Conservation (phyloP, 169 alveolate species). For the Plasmodium chabaudi region DNA sequence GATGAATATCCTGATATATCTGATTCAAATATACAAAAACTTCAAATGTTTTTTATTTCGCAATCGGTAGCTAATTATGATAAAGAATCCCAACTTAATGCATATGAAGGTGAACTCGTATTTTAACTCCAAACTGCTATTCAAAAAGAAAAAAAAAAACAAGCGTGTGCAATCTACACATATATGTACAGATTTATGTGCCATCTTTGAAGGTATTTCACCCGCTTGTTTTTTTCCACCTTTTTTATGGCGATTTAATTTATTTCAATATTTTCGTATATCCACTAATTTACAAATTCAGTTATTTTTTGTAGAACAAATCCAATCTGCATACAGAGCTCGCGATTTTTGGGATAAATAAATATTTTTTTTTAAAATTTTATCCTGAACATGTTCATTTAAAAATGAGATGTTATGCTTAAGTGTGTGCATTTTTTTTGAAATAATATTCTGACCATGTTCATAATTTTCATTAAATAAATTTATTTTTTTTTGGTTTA, state of each 20-base stretch:
- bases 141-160: neutral
- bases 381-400: conserved; percentile 5
- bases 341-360: conserved; percentile 3
- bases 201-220: no score
- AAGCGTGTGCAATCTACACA: neutral
- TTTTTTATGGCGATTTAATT: neutral
- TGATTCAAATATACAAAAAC: conserved; percentile 43
- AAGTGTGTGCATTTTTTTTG: neutral
- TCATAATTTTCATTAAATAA: neutral
- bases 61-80: conserved; percentile 11
- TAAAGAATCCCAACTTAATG: conserved; percentile 1
- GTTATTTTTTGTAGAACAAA: neutral
- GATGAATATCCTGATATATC: conserved; percentile 73
- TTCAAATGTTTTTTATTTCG: conserved; percentile 13
- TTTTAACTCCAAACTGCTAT: neutral
- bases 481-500: neutral
- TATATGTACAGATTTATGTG: no score
- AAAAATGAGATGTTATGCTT: neutral
- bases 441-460: neutral
- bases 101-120: conserved; percentile 5
- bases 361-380: conserved; percentile 17
- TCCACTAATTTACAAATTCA: no score
- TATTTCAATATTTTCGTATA: no score
- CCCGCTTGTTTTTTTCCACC: neutral
- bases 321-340: conserved; percentile 6